A percentile compares a stretch with the other conserved stretches of the same genome.
Conservation (phyloP, 1,284 basidiomycete genomes). For the Leccinum subrobustum region DNA sequence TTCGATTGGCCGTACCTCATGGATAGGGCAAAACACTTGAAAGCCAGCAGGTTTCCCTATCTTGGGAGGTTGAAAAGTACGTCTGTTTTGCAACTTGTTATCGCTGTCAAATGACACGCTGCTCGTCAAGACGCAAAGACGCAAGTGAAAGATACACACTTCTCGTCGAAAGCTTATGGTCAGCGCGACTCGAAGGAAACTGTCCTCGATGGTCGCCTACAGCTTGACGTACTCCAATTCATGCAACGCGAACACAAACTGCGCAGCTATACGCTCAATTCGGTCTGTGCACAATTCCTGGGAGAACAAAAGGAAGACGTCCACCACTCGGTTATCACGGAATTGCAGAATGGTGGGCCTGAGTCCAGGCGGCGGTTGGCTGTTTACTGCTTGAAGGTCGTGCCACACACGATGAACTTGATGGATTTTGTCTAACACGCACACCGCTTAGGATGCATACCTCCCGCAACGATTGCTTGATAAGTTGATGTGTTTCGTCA, state of each 20-base stretch:
- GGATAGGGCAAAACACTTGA: conserved; percentile 83
- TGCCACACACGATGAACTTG: conserved; percentile 3
- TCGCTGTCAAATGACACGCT: conserved; percentile 6
- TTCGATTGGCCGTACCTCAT: conserved; percentile 96
- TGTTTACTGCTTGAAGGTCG: conserved; percentile 93
- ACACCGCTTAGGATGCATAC: conserved; percentile 78
- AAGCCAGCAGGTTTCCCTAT: conserved; percentile 68
- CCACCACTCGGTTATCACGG: conserved; percentile 95
- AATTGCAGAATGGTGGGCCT: conserved; percentile 91
- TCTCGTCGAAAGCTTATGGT: conserved; percentile 94
- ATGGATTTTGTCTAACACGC: neutral
- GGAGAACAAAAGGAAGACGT: conserved; percentile 98
- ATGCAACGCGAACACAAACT: conserved; percentile 98
- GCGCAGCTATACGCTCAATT: conserved; percentile 92
- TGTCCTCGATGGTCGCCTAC: conserved; percentile 82
- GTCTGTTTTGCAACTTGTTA: conserved; percentile 14
- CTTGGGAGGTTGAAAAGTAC: conserved; percentile 79
- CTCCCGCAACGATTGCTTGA: conserved; percentile 91
- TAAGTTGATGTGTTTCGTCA: conserved; percentile 97
- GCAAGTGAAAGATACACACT: conserved; percentile 87
- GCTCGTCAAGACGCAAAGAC: conserved; percentile 61
- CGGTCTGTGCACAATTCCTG: conserved; percentile 93
- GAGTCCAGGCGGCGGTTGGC: conserved; percentile 88
- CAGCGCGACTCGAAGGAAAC: conserved; percentile 95
- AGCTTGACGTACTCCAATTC: conserved; percentile 91